Conservation (phyloP, 768 basidiomycete genomes). For the Aureoboletus auriporus region DNA sequence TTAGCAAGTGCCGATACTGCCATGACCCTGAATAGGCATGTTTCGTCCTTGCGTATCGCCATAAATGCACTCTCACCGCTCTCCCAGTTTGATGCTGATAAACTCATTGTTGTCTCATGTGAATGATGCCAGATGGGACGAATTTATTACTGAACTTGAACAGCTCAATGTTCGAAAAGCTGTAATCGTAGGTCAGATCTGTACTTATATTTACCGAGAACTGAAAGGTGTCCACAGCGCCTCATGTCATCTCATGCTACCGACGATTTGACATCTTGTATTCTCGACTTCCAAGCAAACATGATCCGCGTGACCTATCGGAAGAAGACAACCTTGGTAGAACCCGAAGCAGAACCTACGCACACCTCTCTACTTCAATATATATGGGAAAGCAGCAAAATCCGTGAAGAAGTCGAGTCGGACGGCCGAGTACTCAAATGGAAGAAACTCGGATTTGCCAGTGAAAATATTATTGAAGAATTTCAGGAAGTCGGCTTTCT, state of each 20-base stretch:
- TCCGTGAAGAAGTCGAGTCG: slow-evolving; percentile 49
- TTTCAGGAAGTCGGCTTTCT: slow-evolving; percentile 76
- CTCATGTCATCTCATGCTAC: slow-evolving; percentile 80
- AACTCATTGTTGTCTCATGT: slow-evolving; percentile 80
- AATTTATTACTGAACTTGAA: slow-evolving; percentile 73
- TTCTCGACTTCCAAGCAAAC: slow-evolving; percentile 87
- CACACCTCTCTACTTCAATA: slow-evolving; percentile 56
- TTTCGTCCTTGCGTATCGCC: not conserved
- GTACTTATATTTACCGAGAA: not conserved
- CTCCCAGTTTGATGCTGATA: slow-evolving; percentile 78
- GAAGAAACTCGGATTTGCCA: slow-evolving; percentile 74
- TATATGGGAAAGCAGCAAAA: slow-evolving; percentile 64
- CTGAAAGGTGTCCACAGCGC: slow-evolving; percentile 42
- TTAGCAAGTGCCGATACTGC: slow-evolving; percentile 80
- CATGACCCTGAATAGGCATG: slow-evolving; percentile 78
- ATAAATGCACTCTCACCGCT: slow-evolving; percentile 6
- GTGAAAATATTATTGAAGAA: slow-evolving; percentile 70
- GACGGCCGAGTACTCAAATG: slow-evolving; percentile 58
- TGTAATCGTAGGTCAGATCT: slow-evolving; percentile 58
- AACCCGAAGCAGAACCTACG: slow-evolving; percentile 56
- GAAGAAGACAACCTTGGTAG: slow-evolving; percentile 76
- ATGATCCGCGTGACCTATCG: slow-evolving; percentile 74
- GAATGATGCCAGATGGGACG: slow-evolving; percentile 74
- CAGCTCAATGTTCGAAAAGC: slow-evolving; percentile 75
- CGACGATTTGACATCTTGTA: slow-evolving; percentile 78